Evolutionary conservation across 2,329 filamentous ascomycete genomes (phyloP).

Genomic region (Cladophialophora exuberans): DNA sequence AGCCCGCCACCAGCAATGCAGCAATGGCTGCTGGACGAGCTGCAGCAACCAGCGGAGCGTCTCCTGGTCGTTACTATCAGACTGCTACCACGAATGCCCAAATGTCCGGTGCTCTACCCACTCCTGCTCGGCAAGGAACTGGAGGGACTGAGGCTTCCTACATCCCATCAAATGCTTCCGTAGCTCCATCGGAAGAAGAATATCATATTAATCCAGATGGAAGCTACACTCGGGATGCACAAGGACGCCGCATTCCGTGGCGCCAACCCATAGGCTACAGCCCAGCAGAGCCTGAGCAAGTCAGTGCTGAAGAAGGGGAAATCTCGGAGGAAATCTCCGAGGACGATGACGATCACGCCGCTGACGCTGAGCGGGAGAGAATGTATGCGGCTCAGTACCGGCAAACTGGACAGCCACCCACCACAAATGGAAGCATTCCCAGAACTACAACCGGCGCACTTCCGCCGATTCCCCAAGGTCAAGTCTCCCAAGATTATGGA

Average conservation of each 20-base stretch:
- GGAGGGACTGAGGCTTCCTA: slow-evolving; percentile 38
- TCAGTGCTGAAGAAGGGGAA: slow-evolving; percentile 21
- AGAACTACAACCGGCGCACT: slow-evolving; percentile 24
- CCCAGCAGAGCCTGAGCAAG: slow-evolving; percentile 1
- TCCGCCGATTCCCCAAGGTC: slow-evolving; percentile 27
- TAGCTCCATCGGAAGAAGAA: slow-evolving; percentile 67
- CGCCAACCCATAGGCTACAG: slow-evolving; percentile 46
- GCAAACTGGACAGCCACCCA: slow-evolving; percentile 35
- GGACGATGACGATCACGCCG: slow-evolving; percentile 53
- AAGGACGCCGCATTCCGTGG: slow-evolving; percentile 63
- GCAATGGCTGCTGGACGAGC: slow-evolving; percentile 35
- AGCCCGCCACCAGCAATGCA: slow-evolving; percentile 37
- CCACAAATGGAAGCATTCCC: slow-evolving; percentile 17
- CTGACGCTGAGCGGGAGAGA: slow-evolving; percentile 52
- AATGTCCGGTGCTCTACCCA: slow-evolving; percentile 18
- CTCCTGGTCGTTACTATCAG: slow-evolving; percentile 16
- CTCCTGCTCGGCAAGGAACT: slow-evolving; percentile 25
- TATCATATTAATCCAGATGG: slow-evolving; percentile 67
- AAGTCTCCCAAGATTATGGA: slow-evolving; percentile 71
- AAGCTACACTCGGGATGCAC: slow-evolving; percentile 63
- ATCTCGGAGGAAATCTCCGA: slow-evolving; percentile 35
- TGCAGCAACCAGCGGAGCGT: slow-evolving; percentile 16
- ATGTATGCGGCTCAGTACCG: slow-evolving; percentile 33
- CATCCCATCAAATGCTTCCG: slow-evolving; percentile 54
- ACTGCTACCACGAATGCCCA: slow-evolving; percentile 12